Evolutionary conservation across 345 rosid genomes (phyloP), one percentile per base, ranked within the genome.

Genomic region (Aurinia saxatilis): DNA sequence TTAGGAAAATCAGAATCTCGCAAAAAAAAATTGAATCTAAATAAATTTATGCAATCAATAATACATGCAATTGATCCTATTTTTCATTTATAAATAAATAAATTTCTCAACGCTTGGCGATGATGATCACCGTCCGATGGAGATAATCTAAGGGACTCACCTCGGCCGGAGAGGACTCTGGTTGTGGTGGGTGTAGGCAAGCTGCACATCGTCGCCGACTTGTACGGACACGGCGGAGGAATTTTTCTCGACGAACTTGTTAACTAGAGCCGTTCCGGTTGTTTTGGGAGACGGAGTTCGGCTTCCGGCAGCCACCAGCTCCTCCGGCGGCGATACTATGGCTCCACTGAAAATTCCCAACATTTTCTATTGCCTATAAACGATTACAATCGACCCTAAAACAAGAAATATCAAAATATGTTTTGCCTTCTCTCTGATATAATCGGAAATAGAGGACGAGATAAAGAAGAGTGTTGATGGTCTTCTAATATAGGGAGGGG

Each of bases 251-350:
- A 84, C 50, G 78, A 92, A 92, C 7, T 82, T 76, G 62, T 81
- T 81, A 60, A 92, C 58, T 35, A 92, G 76, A 46, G 85, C 77
- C 0, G 71, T 75, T 57, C 95, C 71, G 33, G 84, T 71, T 40
- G 65, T 85, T 73, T 92, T 89, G 30, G 96, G 98, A 3, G 98
- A 92, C 25, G 96, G 96, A 8, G 98, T 92, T 66, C 98, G 74
- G 76, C 86, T 66, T 16, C 98, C 98, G 29, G 98, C 98, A 0
- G 93, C 96, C 66, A 92, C 96, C 60, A 92, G 85, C 74, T 92
- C 98, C 27, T 85, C 96, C 56, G 98, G 98, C n/a, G 89, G 89
- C 0, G 96, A 81, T 41, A 92, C 73, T 40, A 92, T 71, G 18
- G 81, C 67, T 74, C 95, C 71, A 78, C 95, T 87, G 63, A 92